A percentile compares a stretch with the other conserved stretches of the same genome.
Conservation (phyloP, 2,329 filamentous ascomycete genomes). For the Arachnomyces sp. region DNA sequence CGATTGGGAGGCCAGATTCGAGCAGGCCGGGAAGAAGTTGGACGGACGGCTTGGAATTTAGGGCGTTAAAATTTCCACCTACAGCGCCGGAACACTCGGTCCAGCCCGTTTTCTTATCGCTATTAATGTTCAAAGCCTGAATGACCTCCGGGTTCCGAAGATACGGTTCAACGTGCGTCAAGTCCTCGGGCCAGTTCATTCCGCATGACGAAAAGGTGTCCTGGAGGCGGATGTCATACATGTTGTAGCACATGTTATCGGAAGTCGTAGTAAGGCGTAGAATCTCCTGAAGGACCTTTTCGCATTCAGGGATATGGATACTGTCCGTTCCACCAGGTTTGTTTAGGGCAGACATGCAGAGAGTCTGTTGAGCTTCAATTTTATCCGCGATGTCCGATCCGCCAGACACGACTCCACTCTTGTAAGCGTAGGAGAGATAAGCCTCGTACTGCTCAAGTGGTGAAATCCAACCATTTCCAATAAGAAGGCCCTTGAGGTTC, state of each 20-base stretch:
- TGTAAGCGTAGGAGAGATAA: constrained; percentile 74
- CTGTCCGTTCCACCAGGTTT: constrained; percentile 51
- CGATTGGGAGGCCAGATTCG: constrained; percentile 61
- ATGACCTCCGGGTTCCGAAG: constrained; percentile 74
- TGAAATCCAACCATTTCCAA: constrained; percentile 97
- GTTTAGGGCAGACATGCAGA: constrained; percentile 58
- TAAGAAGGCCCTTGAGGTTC: constrained; percentile 77
- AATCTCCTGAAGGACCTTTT: constrained; percentile 66
- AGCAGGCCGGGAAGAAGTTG: constrained; percentile 71
- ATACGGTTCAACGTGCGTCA: constrained; percentile 70
- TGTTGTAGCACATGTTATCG: constrained; percentile 68
- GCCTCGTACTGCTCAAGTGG: constrained; percentile 82
- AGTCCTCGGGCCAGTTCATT: constrained; percentile 96
- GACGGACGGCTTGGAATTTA: constrained; percentile 65
- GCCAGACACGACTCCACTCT: constrained; percentile 63
- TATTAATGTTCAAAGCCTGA: constrained; percentile 71
- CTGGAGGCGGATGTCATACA: constrained; percentile 88
- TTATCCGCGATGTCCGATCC: constrained; percentile 56
- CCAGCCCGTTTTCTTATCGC: constrained; percentile 81
- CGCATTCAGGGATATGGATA: constrained; percentile 66
- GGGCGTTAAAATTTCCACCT: constrained; percentile 60
- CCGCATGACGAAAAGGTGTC: constrained; percentile 80
- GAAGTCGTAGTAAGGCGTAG: constrained; percentile 56
- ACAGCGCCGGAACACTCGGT: constrained; percentile 80
- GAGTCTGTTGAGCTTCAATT: constrained; percentile 61